These are phyloP conservation scores for Phaeoacremonium minimum DNA, from an alignment of 2,329 filamentous ascomycete species.

Conservation along the genomic window DNA sequence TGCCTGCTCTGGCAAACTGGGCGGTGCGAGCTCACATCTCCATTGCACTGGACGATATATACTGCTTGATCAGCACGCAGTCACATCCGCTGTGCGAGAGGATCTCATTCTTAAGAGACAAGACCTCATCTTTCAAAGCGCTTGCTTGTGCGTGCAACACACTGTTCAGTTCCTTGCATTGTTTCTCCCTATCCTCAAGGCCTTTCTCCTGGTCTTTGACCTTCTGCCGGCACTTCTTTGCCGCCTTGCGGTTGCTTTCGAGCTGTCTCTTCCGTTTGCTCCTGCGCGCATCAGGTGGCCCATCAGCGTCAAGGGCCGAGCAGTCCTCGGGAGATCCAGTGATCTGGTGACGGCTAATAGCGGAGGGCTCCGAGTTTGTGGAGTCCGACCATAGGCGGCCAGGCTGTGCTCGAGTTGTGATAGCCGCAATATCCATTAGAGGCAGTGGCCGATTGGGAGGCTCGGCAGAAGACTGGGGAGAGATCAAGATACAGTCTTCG, in stretches of 20 bases:
- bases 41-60: neutral
- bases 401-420: too few relatives aligned
- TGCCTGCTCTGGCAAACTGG: too few relatives aligned
- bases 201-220: neutral
- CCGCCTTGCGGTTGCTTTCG: neutral
- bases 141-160: neutral
- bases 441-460: too few relatives aligned
- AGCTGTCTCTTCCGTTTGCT: neutral
- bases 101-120: neutral
- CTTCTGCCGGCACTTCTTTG: neutral
- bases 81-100: neutral
- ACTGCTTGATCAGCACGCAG: neutral
- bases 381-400: too few relatives aligned
- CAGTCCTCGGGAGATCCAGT: too few relatives aligned
- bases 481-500: too few relatives aligned
- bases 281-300: too few relatives aligned
- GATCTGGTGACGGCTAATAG: too few relatives aligned
- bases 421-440: too few relatives aligned
- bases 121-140: neutral
- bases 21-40: neutral
- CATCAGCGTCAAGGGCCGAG: too few relatives aligned
- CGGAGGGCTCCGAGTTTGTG: too few relatives aligned
- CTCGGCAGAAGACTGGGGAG: too few relatives aligned
- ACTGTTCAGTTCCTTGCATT: neutral
- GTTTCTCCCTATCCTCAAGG: neutral